Percentiles rank a stretch among this genome's conserved stretches.
Conservation (phyloP, 2,329 filamentous ascomycete species). For the Phialemoniopsis sp. region DNA sequence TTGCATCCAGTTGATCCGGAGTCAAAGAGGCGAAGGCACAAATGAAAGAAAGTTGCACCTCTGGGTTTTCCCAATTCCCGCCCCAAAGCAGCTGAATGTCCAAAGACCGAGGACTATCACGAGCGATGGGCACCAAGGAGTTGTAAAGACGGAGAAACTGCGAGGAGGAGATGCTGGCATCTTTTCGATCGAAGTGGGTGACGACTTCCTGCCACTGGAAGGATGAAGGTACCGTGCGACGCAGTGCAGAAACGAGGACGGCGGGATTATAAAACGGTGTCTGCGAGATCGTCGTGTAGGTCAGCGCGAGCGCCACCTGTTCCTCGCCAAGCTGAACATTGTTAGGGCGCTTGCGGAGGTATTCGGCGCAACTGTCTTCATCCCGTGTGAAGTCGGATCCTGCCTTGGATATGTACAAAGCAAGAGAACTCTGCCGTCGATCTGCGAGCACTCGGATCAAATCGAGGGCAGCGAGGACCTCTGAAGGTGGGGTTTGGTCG, state of each 20-base stretch:
- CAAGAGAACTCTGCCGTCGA: conserved; percentile 50
- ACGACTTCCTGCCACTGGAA: conserved; percentile 72
- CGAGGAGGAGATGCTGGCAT: conserved; percentile 67
- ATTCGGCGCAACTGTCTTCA: conserved; percentile 58
- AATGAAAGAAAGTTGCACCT: conserved; percentile 92
- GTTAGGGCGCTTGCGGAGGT: conserved; percentile 48
- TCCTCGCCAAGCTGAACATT: conserved; percentile 68
- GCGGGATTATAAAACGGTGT: conserved; percentile 48
- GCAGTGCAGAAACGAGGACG: conserved; percentile 57
- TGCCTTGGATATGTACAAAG: conserved; percentile 66
- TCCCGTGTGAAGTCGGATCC: conserved; percentile 74
- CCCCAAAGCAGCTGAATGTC: conserved; percentile 91
- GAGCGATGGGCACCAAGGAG: conserved; percentile 69
- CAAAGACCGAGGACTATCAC: conserved; percentile 55
- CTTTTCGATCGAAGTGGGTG: conserved; percentile 74
- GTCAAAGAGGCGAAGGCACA: conserved; percentile 77
- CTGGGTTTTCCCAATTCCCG: conserved; percentile 78
- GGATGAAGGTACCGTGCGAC: conserved; percentile 56
- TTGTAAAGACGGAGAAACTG: conserved; percentile 83
- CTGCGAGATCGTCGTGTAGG: conserved; percentile 59
- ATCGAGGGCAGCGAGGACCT: conserved; percentile 67
- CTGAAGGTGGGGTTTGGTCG: conserved; percentile 62
- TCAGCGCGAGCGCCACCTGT: conserved; percentile 76
- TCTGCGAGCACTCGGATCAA: conserved; percentile 63
- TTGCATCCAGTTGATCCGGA: conserved; percentile 74